Evolutionary conservation across 306 rosid species (phyloP).

Genomic region (Cyclanthera cordifolia): DNA sequence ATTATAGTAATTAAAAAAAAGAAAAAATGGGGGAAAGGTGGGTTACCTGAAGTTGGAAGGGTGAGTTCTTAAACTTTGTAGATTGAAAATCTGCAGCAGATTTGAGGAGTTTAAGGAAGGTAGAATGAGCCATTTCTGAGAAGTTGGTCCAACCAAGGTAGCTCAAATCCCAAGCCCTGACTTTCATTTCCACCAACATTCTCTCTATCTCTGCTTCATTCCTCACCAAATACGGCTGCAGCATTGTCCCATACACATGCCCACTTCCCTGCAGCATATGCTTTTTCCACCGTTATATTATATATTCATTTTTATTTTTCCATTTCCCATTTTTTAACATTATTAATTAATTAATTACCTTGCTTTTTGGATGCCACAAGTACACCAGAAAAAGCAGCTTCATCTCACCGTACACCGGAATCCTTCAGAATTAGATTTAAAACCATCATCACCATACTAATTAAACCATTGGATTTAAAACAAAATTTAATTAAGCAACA

Average conservation of each 20-base stretch:
- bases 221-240: slow-evolving; percentile 9
- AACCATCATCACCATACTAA: too few relatives aligned
- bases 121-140: not conserved
- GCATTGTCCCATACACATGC: not conserved
- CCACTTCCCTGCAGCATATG: not conserved
- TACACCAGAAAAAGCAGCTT: slow-evolving; percentile 14
- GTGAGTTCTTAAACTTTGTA: not conserved
- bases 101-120: not conserved
- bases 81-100: slow-evolving; percentile 6
- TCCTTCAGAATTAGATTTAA: not conserved
- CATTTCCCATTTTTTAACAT: too few relatives aligned
- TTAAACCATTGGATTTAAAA: not conserved
- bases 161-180: slow-evolving; percentile 8
- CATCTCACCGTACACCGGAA: slow-evolving; percentile 15
- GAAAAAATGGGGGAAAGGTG: not conserved
- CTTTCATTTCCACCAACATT: slow-evolving; percentile 1
- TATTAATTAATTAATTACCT: not conserved
- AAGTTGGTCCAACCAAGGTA: not conserved
- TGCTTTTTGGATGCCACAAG: slow-evolving; percentile 18
- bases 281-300: too few relatives aligned
- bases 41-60: not conserved
- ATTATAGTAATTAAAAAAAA: too few relatives aligned
- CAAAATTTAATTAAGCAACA: not conserved
- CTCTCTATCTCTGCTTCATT: slow-evolving; percentile 10
- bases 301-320: too few relatives aligned